Evolutionary conservation across 805 yeast species (phyloP).

Genomic region (Kuraishia floccosa): DNA sequence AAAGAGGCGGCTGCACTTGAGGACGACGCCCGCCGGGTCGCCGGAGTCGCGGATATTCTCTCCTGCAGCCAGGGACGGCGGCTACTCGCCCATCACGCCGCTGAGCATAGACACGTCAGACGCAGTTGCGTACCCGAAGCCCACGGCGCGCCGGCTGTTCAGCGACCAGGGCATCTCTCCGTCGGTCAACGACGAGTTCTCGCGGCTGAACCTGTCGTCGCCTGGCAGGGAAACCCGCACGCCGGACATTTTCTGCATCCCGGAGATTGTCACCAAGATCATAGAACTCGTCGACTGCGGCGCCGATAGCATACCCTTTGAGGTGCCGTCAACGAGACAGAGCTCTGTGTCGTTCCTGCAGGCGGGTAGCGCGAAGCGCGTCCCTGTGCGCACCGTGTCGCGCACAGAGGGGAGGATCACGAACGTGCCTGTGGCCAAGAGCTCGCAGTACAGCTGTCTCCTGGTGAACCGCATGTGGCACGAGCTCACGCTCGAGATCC

Average conservation of each 20-base stretch:
- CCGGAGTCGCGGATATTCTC: too few relatives aligned
- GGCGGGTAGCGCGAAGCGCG: conserved; percentile 7
- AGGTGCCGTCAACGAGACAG: conserved; percentile 43
- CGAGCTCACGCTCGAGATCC: conserved; percentile 37
- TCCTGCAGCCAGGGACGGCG: too few relatives aligned
- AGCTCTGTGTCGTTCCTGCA: conserved; percentile 31
- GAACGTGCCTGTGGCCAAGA: conserved; percentile 5
- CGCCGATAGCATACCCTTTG: conserved; percentile 58
- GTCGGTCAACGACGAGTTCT: neutral
- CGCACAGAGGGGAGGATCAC: conserved; percentile 3
- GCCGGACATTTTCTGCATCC: conserved; percentile 48
- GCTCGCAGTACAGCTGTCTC: conserved; percentile 46
- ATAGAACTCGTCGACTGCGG: conserved; percentile 54
- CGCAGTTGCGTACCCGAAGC: too few relatives aligned
- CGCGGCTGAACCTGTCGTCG: neutral
- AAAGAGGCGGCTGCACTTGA: too few relatives aligned
- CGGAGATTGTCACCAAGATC: conserved; percentile 62
- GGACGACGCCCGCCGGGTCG: too few relatives aligned
- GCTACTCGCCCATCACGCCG: too few relatives aligned
- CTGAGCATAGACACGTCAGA: too few relatives aligned
- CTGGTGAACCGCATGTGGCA: conserved; percentile 63
- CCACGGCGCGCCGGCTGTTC: too few relatives aligned
- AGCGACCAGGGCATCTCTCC: too few relatives aligned
- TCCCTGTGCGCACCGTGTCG: conserved; percentile 4
- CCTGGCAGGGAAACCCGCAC: neutral